These are phyloP conservation scores for Trebouxia sp. DNA, from an alignment of 139 green algal species.

Conservation along the genomic window DNA sequence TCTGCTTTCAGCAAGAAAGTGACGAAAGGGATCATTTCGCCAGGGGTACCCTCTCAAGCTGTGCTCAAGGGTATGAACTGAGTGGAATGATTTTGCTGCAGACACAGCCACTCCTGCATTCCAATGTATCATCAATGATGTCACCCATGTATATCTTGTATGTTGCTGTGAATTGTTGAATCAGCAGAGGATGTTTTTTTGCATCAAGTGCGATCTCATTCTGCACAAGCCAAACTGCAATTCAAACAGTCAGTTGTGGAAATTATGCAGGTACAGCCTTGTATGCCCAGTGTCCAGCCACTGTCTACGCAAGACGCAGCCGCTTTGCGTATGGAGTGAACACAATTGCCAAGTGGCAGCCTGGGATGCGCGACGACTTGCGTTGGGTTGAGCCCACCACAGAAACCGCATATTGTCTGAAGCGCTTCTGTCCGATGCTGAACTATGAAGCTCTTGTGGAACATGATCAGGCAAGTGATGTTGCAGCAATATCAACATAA, in stretches of 20 bases:
- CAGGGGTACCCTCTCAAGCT: neutral
- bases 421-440: neutral
- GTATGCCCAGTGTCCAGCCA: neutral
- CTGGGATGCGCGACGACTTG: neutral
- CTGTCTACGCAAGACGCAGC: neutral
- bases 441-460: neutral
- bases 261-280: neutral
- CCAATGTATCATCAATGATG: no score
- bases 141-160: no score
- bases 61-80: slow-evolving; percentile 10
- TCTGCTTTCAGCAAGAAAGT: neutral
- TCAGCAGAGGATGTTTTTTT: no score
- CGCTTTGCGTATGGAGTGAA: neutral
- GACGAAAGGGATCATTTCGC: neutral
- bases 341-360: neutral
- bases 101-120: no score
- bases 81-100: no score
- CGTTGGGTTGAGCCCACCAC: neutral
- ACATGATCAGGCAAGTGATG: neutral
- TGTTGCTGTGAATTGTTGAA: no score
- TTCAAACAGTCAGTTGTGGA: no score
- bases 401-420: neutral
- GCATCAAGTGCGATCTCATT: no score
- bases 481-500: neutral
- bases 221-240: no score